A percentile compares a stretch with the other conserved stretches of the same genome.
Evolutionary conservation across 148 eudicot species (phyloP).

Genomic region (Chenopodium album): DNA sequence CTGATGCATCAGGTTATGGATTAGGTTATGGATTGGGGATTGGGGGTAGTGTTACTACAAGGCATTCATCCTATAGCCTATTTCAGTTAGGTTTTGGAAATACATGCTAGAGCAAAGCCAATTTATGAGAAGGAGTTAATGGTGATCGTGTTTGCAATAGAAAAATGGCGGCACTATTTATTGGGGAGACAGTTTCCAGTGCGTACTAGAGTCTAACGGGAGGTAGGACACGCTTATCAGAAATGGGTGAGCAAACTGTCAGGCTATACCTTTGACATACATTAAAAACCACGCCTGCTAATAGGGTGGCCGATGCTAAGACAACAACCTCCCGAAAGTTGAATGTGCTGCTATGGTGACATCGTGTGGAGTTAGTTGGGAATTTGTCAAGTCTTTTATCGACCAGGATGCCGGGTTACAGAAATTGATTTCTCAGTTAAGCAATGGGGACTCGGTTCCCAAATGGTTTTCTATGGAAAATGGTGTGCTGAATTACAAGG

Average conservation of each 20-base stretch:
- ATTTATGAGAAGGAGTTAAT: not conserved
- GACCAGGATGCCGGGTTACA: not conserved
- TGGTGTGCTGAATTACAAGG: not conserved
- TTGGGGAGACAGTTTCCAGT: not conserved
- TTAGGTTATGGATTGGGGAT: too few relatives aligned
- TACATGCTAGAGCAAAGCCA: not conserved
- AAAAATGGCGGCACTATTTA: not conserved
- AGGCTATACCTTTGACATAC: not conserved
- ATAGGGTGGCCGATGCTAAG: not conserved
- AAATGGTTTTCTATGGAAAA: not conserved
- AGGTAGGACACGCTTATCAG: not conserved
- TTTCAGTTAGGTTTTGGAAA: not conserved
- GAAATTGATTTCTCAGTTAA: not conserved
- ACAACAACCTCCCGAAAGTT: too few relatives aligned
- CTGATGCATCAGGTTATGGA: too few relatives aligned
- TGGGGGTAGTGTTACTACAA: too few relatives aligned
- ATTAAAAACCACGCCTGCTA: not conserved
- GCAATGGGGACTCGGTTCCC: not conserved
- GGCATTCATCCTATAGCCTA: not conserved
- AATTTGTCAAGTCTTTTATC: not conserved
- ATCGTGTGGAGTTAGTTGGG: not conserved
- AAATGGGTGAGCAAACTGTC: not conserved
- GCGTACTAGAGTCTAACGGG: not conserved
- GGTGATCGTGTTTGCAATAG: not conserved
- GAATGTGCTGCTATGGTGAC: not conserved